phyloP scores from a whole-genome alignment of 805 yeast species.

The Kazachstania psychrophila region DNA sequence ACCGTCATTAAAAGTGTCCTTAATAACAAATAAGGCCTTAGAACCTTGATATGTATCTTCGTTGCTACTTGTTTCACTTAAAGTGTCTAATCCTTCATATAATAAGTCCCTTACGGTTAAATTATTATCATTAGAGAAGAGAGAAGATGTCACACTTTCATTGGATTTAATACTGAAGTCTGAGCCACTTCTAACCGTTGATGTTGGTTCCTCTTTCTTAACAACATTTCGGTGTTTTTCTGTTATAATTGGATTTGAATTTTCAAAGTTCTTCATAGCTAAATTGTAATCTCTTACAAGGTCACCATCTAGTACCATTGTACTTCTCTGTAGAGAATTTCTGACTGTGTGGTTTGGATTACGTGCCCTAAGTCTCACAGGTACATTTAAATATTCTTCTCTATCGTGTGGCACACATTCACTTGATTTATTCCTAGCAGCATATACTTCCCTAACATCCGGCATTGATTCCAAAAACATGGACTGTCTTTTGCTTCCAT shows the following conservation, averaged over 20 bases:
- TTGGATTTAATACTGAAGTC: constrained; percentile 5
- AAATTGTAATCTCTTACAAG: constrained; percentile 22
- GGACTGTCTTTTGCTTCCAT: constrained; percentile 15
- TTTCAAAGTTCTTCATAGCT: constrained; percentile 11
- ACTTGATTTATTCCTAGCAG: constrained; percentile 9
- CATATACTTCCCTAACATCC: neutral
- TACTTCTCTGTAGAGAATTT: constrained; percentile 13
- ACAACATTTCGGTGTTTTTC: neutral
- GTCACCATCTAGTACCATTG: constrained; percentile 21
- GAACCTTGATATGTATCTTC: neutral
- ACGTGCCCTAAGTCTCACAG: too few relatives aligned
- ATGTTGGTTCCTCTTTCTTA: neutral
- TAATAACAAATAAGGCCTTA: constrained; percentile 6
- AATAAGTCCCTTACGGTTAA: constrained; percentile 20
- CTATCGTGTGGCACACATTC: constrained; percentile 1
- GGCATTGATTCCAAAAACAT: constrained; percentile 11
- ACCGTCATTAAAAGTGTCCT: constrained; percentile 3
- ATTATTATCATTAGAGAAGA: constrained; percentile 5
- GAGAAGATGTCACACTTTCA: constrained; percentile 1
- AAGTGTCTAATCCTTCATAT: constrained; percentile 15
- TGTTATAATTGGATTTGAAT: neutral
- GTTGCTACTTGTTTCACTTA: neutral
- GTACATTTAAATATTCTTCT: neutral
- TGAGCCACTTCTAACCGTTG: constrained; percentile 1
- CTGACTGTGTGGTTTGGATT: neutral